phyloP scores from a whole-genome alignment of 768 basidiomycete genomes.

The Lactarius quietus region DNA sequence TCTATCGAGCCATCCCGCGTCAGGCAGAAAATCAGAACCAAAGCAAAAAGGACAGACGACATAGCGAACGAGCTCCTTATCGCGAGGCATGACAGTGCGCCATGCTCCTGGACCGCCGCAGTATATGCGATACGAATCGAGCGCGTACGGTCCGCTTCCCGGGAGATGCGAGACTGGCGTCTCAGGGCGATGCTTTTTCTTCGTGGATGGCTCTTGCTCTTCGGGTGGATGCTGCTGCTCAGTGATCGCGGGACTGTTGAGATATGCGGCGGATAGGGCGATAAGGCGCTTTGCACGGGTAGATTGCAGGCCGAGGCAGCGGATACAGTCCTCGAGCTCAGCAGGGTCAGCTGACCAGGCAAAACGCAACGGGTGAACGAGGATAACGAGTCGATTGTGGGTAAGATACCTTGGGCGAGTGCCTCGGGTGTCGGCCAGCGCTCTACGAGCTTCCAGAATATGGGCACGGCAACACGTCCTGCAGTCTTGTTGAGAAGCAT shows the following conservation, averaged over 20 bases:
- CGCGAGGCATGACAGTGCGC: constrained; percentile 57
- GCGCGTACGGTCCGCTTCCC: constrained; percentile 65
- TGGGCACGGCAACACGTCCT: constrained; percentile 59
- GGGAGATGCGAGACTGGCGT: constrained; percentile 53
- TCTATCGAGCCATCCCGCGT: constrained; percentile 42
- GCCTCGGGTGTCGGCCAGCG: constrained; percentile 56
- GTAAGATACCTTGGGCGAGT: constrained; percentile 49
- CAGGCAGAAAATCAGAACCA: background rate
- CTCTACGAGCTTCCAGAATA: constrained; percentile 54
- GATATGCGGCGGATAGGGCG: constrained; percentile 48
- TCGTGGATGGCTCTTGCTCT: constrained; percentile 24
- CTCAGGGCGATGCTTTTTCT: background rate
- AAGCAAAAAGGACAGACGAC: constrained; percentile 43
- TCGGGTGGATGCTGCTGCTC: constrained; percentile 29
- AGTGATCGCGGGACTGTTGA: constrained; percentile 38
- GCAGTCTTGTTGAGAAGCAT: constrained; percentile 69
- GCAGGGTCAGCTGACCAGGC: constrained; percentile 38
- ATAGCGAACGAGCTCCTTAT: constrained; percentile 68
- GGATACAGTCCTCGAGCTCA: constrained; percentile 46
- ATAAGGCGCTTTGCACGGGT: constrained; percentile 56
- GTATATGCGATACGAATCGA: constrained; percentile 76
- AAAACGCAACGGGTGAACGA: background rate
- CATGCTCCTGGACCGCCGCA: constrained; percentile 49
- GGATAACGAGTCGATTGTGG: background rate
- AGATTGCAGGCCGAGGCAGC: constrained; percentile 56